Conservation (phyloP, 2,329 filamentous ascomycete species). For the Trichoderma koningiopsis region DNA sequence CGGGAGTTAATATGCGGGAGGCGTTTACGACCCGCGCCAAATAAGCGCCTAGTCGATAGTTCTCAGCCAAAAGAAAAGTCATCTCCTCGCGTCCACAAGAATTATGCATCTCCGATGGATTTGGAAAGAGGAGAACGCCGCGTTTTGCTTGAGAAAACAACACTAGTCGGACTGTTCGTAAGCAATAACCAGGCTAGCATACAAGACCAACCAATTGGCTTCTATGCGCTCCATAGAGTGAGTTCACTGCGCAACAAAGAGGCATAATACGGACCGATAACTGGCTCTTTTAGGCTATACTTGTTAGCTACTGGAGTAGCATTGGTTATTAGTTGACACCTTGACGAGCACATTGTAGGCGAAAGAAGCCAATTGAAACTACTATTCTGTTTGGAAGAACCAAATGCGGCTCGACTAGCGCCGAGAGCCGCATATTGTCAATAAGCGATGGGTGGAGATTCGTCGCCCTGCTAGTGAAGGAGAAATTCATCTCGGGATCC, state of each 20-base stretch:
- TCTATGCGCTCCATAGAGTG: neutral
- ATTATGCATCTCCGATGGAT: neutral
- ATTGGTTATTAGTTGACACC: neutral
- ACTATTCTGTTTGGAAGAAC: neutral
- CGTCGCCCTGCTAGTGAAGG: constrained; percentile 17
- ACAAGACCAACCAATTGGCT: neutral
- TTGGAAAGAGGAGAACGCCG: neutral
- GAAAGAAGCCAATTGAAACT: neutral
- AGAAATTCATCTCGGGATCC: neutral
- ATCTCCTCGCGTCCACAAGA: neutral
- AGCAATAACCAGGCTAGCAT: neutral
- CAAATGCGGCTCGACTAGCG: neutral
- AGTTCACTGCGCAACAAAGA: neutral
- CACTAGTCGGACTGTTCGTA: neutral
- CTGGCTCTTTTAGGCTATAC: neutral
- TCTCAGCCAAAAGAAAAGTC: neutral
- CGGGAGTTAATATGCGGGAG: neutral
- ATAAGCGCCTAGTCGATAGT: neutral
- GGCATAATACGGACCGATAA: constrained; percentile 1
- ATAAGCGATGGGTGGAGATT: neutral
- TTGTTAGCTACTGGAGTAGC: neutral
- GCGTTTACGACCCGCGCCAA: neutral
- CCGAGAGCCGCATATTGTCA: constrained; percentile 6
- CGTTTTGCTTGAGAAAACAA: neutral
- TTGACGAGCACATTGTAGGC: neutral